phyloP scores from a whole-genome alignment of 495 filamentous ascomycete species.

The Xylaria acuta region DNA sequence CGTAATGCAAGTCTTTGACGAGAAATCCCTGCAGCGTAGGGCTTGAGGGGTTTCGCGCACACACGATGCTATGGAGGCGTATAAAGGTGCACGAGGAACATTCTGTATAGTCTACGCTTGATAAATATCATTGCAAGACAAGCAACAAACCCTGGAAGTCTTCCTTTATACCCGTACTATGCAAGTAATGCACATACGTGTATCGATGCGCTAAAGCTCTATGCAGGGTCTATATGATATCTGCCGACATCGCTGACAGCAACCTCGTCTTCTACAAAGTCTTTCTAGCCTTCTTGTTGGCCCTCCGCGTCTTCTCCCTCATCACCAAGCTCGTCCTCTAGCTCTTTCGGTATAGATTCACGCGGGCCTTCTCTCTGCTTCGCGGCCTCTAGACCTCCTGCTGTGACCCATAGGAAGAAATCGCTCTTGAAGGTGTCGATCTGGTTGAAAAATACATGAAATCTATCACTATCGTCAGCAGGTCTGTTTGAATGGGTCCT shows the following conservation, averaged over 20 bases:
- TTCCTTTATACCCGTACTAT: neutral
- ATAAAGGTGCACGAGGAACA: neutral
- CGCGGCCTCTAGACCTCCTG: constrained; percentile 65
- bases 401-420: constrained; percentile 79
- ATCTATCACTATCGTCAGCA: constrained; percentile 52
- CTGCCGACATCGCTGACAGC: neutral
- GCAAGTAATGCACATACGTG: neutral
- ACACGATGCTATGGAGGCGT: neutral
- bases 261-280: neutral
- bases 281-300: constrained; percentile 31
- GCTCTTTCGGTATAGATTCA: constrained; percentile 34
- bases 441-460: constrained; percentile 82
- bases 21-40: neutral
- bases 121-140: neutral
- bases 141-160: neutral
- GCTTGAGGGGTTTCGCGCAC: neutral
- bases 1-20: neutral
- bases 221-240: neutral
- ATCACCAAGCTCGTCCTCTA: constrained; percentile 40
- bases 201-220: neutral
- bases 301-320: constrained; percentile 37
- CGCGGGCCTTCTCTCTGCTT: constrained; percentile 33
- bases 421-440: constrained; percentile 76
- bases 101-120: neutral
- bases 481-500: neutral